Percentiles rank a stretch among this genome's conserved stretches.
These are phyloP conservation scores for Limnanthes douglasii DNA, from an alignment of 345 rosid genomes.

Conservation along the genomic window DNA sequence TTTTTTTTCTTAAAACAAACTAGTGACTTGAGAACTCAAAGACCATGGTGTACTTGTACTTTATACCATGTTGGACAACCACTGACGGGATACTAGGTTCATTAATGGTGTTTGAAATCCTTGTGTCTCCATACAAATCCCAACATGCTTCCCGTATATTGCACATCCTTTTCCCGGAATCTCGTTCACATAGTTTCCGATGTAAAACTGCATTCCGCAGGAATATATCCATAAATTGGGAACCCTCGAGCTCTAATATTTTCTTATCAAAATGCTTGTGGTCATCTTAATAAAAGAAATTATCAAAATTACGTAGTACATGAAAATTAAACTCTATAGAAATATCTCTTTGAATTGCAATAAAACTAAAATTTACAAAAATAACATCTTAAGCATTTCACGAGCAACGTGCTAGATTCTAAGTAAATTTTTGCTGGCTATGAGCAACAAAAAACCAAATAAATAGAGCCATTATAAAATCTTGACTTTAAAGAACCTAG, in stretches of 20 bases:
- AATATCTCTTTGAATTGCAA: too few relatives aligned
- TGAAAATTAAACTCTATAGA: too few relatives aligned
- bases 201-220: constrained; percentile 85
- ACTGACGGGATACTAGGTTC: constrained; percentile 66
- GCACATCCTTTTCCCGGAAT: constrained; percentile 60
- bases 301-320: too few relatives aligned
- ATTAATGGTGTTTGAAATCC: constrained; percentile 80
- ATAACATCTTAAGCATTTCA: too few relatives aligned
- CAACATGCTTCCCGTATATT: constrained; percentile 69
- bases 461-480: too few relatives aligned
- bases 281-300: constrained; percentile 54
- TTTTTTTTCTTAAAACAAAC: too few relatives aligned
- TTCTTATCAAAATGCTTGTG: constrained; percentile 69
- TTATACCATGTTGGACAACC: constrained; percentile 67
- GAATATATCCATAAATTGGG: constrained; percentile 70
- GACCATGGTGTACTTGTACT: constrained; percentile 63
- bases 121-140: constrained; percentile 81
- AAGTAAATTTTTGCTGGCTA: too few relatives aligned
- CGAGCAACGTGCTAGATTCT: too few relatives aligned
- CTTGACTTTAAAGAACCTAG: too few relatives aligned
- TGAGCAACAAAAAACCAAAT: too few relatives aligned
- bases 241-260: constrained; percentile 63
- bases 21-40: constrained; percentile 60
- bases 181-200: constrained; percentile 68
- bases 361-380: too few relatives aligned